Base-by-base conservation (phyloP, 306 rosid species). In the Myrica gale region DNA sequence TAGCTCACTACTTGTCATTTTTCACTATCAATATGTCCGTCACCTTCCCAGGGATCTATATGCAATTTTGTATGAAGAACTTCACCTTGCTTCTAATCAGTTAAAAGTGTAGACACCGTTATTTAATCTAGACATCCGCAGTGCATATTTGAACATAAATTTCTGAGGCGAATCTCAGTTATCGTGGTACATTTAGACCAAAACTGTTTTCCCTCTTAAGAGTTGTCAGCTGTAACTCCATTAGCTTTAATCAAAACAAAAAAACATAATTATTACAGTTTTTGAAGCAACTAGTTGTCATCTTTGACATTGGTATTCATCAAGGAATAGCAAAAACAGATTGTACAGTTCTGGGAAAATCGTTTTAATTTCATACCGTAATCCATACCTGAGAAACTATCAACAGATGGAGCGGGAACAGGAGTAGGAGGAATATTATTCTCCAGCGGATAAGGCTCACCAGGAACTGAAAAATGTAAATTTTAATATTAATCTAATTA, bases 391-490 rank as follows among this genome's bases (percentile, higher is more conserved):
- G 93, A 81, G 53, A 80, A 54, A 75, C 57, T 74, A 76, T 71
- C 85, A 74, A 53, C 69, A 45, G 87, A 77, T 61, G 89, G 85
- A 39, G 92, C 78, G 75, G 92, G 92, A 74, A 47, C 88, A 67
- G 97, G 84, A 74, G 87, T 77, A 2, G 89, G 84, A 69, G 96
- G 78, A 87, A 82, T 69, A 73, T 85, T 82, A 4, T 80, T 85
- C 75, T 84, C 80, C 82, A 79, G n/a, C 57, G 90, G 87, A 88
- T 90, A 95, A 77, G 96, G 93, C 69, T 90, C 97, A 26, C 99
- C 99, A 41, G 99, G 99, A 82, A 88, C 99, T 95, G 86, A 80
- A 86, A 57, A 75, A 66, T 48, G 61, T 63, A 53, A 67, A 81
- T 3, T 51, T 2, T 50, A 54, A 41, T 58, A 60, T 32, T 67